Evolutionary conservation across 495 filamentous ascomycete species (phyloP), one percentile per base, ranked within the genome.

Genomic region (Hypomontagnella submonticulosa): DNA sequence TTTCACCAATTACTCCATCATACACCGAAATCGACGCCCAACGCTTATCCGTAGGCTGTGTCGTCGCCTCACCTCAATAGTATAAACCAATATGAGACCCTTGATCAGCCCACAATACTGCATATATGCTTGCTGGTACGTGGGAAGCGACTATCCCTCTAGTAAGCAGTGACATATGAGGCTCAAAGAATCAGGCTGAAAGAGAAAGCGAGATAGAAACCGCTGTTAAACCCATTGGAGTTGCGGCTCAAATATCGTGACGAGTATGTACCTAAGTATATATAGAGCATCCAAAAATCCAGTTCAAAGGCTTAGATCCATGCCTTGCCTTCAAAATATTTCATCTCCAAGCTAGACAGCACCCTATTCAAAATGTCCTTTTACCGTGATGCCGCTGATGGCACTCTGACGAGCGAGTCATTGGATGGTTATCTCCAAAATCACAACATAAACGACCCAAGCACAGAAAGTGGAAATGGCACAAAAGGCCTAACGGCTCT

Each of bases 401-500:
- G 51, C 30, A 30, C 11, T 9, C 56, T 65, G 4, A 66, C 57
- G 10, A 20, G 37, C 2, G 19, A 27, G 4, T 4, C 46, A 3
- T n/a, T 63, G 3, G 51, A 70, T 4, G 23, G 16, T 8, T 62
- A 66, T 40, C 64, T 70, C n/a, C 20, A 33, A 16, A 18, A 19
- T 10, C 30, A 50, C 27, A 51, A 50, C 4, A 54, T 61, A 19
- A 44, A 62, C 23, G 58, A 66, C 6, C 48, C 30, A 15, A 57
- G 54, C 18, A 33, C 41, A 7, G 57, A 69, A 49, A 34, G 4
- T 0, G 65, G 52, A 6, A 68, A 61, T 19, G 61, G 57, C 32
- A 62, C 69, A 9, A 36, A 38, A 13, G 73, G 73, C 3, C 38
- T 53, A 10, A 77, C 77, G 11, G 71, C 77, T 8, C 70, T 80